Conservation (phyloP, 75 land plant genomes). For the Adiantum capillusveneris region DNA sequence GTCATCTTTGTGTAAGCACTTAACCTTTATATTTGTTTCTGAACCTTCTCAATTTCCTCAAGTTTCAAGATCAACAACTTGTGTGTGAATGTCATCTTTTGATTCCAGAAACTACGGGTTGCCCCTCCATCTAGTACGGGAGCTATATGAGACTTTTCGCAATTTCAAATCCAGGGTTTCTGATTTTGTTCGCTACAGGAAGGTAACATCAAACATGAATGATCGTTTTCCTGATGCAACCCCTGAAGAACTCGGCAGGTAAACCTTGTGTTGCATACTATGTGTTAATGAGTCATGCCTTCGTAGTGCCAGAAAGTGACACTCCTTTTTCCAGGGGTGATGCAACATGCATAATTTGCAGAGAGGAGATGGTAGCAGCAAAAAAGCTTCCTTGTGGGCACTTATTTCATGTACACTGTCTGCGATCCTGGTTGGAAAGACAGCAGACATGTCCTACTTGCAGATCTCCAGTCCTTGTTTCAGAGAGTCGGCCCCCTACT, state of each 20-base stretch:
- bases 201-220: constrained; percentile 96
- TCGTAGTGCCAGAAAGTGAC: too few relatives aligned
- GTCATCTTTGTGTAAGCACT: constrained; percentile 87
- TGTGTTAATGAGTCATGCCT: too few relatives aligned
- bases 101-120: constrained; percentile 77
- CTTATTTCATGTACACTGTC: constrained; percentile 92
- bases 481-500: constrained; percentile 46
- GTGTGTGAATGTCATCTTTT: constrained; percentile 1
- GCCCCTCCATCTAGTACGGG: constrained; percentile 91
- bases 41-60: not conserved
- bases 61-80: not conserved
- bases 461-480: constrained; percentile 71
- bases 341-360: constrained; percentile 96
- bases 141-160: constrained; percentile 91
- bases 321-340: constrained; percentile 76
- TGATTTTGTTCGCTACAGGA: constrained; percentile 91
- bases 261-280: not conserved
- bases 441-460: constrained; percentile 98
- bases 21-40: not conserved
- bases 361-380: constrained; percentile 95
- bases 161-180: constrained; percentile 86
- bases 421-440: constrained; percentile 93
- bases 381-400: constrained; percentile 97
- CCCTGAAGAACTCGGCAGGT: constrained; percentile 82
- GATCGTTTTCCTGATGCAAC: constrained; percentile 98